These are phyloP conservation scores for Vickermania ingenoplastis DNA, from an alignment of 208 protist species.

Conservation along the genomic window DNA sequence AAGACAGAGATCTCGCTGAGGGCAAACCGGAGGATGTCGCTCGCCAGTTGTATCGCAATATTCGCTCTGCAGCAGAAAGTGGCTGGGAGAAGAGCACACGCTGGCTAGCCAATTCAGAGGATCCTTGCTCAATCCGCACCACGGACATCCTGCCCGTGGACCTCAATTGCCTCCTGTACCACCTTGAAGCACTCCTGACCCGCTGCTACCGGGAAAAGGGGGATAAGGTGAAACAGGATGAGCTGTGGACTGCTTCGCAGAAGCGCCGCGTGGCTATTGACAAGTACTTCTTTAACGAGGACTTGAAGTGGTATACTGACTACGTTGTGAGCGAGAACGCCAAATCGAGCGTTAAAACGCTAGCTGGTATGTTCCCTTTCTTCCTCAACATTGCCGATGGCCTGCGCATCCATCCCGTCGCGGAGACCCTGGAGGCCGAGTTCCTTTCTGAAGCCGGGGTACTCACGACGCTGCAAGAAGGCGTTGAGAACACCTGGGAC, in stretches of 20 bases:
- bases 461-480: constrained; percentile 9
- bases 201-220: not conserved
- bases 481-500: constrained; percentile 18
- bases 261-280: constrained; percentile 7
- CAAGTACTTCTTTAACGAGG: not conserved
- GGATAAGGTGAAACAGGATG: not conserved
- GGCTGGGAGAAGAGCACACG: constrained; percentile 14
- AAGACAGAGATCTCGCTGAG: constrained; percentile 10
- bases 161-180: constrained; percentile 20
- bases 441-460: not conserved
- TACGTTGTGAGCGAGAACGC: constrained; percentile 1
- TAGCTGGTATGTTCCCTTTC: constrained; percentile 1
- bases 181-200: constrained; percentile 9
- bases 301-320: not conserved
- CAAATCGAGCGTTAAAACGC: not conserved
- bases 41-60: not conserved
- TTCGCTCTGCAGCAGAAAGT: constrained; percentile 11
- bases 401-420: not conserved
- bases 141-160: constrained; percentile 26
- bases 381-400: not conserved
- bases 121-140: constrained; percentile 12
- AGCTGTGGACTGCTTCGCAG: not conserved
- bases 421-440: not conserved
- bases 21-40: constrained; percentile 7
- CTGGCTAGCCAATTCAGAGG: constrained; percentile 9